A percentile compares a stretch with the other conserved stretches of the same genome.
Conservation (phyloP, 495 filamentous ascomycete genomes). For the Trichoderma virens region DNA sequence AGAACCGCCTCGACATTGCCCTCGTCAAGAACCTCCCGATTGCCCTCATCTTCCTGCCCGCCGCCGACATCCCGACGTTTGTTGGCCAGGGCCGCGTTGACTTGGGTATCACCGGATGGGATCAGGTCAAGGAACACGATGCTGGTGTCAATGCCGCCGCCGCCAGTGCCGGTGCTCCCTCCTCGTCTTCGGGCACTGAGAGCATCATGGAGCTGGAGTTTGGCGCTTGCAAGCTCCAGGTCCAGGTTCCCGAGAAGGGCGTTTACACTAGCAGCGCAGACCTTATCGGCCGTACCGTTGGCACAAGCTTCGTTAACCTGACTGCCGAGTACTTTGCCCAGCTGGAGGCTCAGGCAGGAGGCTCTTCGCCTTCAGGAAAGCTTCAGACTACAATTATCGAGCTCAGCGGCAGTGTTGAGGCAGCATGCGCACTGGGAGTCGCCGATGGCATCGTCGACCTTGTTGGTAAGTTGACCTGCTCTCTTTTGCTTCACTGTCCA, state of each 20-base stretch:
- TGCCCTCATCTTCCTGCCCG: conserved; percentile 93
- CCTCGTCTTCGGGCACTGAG: conserved; percentile 47
- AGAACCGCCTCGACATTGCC: conserved; percentile 90
- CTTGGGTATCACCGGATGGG: conserved; percentile 86
- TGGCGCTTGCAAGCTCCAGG: conserved; percentile 84
- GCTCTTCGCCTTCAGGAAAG: conserved; percentile 30
- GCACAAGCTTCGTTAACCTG: conserved; percentile 87
- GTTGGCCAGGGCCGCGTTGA: conserved; percentile 92
- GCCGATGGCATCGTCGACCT: conserved; percentile 97
- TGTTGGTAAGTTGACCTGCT: conserved; percentile 57
- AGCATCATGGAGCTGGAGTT: conserved; percentile 86
- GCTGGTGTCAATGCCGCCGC: conserved; percentile 52
- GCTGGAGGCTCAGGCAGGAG: conserved; percentile 52
- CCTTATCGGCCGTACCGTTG: conserved; percentile 87
- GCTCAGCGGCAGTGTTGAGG: conserved; percentile 91
- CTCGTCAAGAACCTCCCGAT: conserved; percentile 92
- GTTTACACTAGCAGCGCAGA: conserved; percentile 57
- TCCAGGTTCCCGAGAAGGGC: conserved; percentile 89
- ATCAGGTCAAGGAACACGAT: conserved; percentile 90
- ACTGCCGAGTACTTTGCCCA: conserved; percentile 71
- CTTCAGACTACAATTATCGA: conserved; percentile 80
- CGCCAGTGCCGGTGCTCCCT: not conserved
- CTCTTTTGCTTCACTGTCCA: too few species aligned
- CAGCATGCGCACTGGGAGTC: conserved; percentile 89
- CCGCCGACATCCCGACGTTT: conserved; percentile 93